A percentile compares a stretch with the other conserved stretches of the same genome.
Conservation (phyloP, 495 filamentous ascomycete genomes). For the Xylaria scruposa region DNA sequence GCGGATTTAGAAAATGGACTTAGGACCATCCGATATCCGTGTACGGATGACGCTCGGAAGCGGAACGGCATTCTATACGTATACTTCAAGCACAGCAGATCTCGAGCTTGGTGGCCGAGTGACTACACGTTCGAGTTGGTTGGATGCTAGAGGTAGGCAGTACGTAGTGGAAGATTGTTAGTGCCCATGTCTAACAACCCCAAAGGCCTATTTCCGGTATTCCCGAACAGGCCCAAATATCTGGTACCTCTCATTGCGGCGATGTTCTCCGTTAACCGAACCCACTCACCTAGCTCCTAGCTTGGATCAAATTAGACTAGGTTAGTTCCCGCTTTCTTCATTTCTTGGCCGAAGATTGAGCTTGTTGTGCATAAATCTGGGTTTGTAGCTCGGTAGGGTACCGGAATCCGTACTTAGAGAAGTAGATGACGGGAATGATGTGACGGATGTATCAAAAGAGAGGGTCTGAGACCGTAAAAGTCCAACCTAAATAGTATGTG, state of each 20-base stretch:
- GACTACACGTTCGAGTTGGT: neutral
- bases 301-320: neutral
- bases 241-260: neutral
- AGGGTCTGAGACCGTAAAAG: too few relatives aligned
- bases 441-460: too few relatives aligned
- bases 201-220: neutral
- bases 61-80: conserved; percentile 16
- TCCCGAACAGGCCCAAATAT: neutral
- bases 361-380: neutral
- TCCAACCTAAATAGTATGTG: too few relatives aligned
- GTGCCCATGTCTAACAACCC: neutral
- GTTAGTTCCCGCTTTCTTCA: conserved; percentile 9
- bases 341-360: neutral
- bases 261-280: neutral
- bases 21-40: neutral
- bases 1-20: conserved; percentile 16
- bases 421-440: too few relatives aligned
- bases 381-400: too few relatives aligned
- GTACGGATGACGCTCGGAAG: conserved; percentile 8
- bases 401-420: neutral
- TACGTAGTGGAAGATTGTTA: neutral
- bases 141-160: neutral
- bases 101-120: neutral
- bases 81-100: neutral
- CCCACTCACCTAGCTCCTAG: neutral